Evolutionary conservation across 306 rosid genomes (phyloP).

Genomic region (Quercus wislizeni): DNA sequence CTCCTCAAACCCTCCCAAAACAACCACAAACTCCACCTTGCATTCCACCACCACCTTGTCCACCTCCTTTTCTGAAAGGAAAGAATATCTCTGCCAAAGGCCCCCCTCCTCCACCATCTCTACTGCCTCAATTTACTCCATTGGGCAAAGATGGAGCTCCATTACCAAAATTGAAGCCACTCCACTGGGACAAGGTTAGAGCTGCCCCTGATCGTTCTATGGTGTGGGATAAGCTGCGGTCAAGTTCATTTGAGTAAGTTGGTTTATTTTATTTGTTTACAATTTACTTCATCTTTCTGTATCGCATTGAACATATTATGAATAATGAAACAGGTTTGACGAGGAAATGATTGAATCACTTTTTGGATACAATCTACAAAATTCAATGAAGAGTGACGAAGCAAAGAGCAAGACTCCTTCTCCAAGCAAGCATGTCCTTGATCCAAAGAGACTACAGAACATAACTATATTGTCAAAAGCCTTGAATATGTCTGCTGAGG

Average conservation of each 20-base stretch:
- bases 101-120: constrained; percentile 83
- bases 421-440: constrained; percentile 90
- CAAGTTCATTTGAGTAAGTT: constrained; percentile 96
- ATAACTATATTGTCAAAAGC: constrained; percentile 91
- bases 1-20: constrained; percentile 16
- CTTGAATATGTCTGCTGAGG: constrained; percentile 67
- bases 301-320: constrained; percentile 14
- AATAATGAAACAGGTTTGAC: constrained; percentile 61
- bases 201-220: constrained; percentile 85
- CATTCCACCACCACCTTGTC: constrained; percentile 83
- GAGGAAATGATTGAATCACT: constrained; percentile 99
- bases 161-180: constrained; percentile 85
- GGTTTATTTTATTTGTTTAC: not conserved
- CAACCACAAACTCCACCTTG: constrained; percentile 34
- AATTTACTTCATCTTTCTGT: not conserved
- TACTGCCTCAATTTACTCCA: constrained; percentile 56
- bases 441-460: constrained; percentile 96
- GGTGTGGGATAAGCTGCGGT: constrained; percentile 94
- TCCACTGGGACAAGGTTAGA: constrained; percentile 99
- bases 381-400: constrained; percentile 71
- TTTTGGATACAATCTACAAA: constrained; percentile 86
- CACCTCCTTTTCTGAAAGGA: constrained; percentile 58
- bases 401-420: constrained; percentile 84
- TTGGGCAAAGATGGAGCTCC: constrained; percentile 81
- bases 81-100: constrained; percentile 35